phyloP scores from a whole-genome alignment of 2,329 filamentous ascomycete species.

The Fusarium phyllophilum region DNA sequence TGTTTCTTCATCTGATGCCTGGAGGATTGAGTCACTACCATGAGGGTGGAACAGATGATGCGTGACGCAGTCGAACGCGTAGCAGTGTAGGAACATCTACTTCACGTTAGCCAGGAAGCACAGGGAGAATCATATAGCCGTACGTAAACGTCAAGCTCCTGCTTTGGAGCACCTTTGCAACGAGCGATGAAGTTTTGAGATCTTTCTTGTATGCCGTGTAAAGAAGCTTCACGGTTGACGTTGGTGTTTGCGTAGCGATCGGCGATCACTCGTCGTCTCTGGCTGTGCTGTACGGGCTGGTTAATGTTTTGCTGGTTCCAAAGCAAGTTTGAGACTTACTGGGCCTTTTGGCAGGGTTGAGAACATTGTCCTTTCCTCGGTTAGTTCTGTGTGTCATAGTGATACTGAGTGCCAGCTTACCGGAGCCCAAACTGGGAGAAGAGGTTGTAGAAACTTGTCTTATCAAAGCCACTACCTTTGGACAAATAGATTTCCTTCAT shows the following conservation, averaged over 20 bases:
- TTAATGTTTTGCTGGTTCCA: background rate
- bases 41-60: constrained; percentile 29
- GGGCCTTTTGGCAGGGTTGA: constrained; percentile 18
- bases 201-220: constrained; percentile 20
- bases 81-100: constrained; percentile 25
- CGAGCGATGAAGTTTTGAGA: constrained; percentile 19
- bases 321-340: background rate
- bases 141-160: constrained; percentile 30
- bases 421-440: constrained; percentile 24
- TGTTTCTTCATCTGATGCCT: constrained; percentile 9
- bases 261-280: constrained; percentile 20
- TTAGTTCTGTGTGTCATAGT: rapidly evolving
- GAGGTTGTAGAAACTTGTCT: constrained; percentile 20
- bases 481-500: constrained; percentile 34
- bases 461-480: constrained; percentile 28
- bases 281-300: constrained; percentile 8
- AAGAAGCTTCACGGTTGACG: constrained; percentile 9
- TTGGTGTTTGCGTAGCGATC: constrained; percentile 35
- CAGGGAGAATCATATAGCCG: rapidly evolving
- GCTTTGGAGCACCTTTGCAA: constrained; percentile 1
- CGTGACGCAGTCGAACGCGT: constrained; percentile 30
- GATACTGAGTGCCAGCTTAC: background rate
- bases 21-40: constrained; percentile 22
- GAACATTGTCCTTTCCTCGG: constrained; percentile 14
- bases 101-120: background rate